Base-by-base conservation (phyloP, 176 grass and related monocot species). In the Aegilops sharonensis region DNA sequence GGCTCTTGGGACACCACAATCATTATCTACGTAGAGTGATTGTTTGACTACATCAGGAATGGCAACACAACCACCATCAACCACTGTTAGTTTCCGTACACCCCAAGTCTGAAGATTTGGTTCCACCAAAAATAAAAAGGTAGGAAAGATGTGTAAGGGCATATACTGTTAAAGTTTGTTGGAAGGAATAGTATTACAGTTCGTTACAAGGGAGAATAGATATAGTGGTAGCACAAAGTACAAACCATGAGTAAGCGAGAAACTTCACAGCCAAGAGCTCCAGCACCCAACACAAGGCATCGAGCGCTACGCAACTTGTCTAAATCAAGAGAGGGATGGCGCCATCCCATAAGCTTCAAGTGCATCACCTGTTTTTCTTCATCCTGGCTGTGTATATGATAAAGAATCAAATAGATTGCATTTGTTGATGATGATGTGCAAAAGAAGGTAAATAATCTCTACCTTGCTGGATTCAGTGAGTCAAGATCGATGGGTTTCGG, bases 321-420 rank as follows among this genome's bases (percentile, higher is more conserved):
- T 79, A 97, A 80, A 89, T 84, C 82, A 32, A 97, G 91, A 77
- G 95, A 90, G 80, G 93, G 86, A 48, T 91, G 92, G 47, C 95
- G 92, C 95, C 95, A 97, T 68, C 92, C 93, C 95, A 97, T 97
- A 81, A 97, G 90, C 85, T 97, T 97, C 64, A 97, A 93, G 84
- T 97, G 93, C 84, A 97, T 88, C 68, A 94, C 75, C 54, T 93
- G 90, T 78, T 93, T 89, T 80, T 89, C 90, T 25, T 89, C 80
- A 70, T 91, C 92, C 79, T 91, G 88, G 9, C 10, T 97, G 84
- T 59, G 69, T 62, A 81, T 61, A 68, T 47, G 70, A 85, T 60
- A 84, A 85, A 85, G 31, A 56, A 67, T 76, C 47, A 11, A 80
- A 77, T 85, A n/a, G 5, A 64, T 82, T 10, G 13, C 27, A 62